Base-by-base conservation (phyloP, 768 basidiomycete species). In the Naematelia encephala region DNA sequence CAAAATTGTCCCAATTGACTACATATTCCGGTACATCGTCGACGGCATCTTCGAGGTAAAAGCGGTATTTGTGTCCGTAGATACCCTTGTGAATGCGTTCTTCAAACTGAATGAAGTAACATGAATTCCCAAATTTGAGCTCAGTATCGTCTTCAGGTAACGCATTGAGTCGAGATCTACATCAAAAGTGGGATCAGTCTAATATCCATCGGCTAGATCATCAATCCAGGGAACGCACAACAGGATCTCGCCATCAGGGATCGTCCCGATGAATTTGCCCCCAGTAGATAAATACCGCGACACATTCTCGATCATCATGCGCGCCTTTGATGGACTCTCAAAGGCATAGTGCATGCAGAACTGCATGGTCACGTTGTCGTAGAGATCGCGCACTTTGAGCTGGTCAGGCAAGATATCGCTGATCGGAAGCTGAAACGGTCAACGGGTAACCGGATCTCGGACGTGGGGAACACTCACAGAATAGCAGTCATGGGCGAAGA, bases 331-430 rank as follows among this genome's bases (percentile, higher is more conserved):
- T 27, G 85, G 83, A n/a, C 83, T 87, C 77, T 98, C 92, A 75
- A 99, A 98, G 5, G 96, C 96, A 72, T 99, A 98, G 76, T 99
- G 96, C 90, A 99, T 97, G 78, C 96, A 98, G 76, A 99, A 99
- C 74, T 99, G 96, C 91, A 97, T 90, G 1, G 91, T 90, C 4
- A 98, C 91, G 57, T 91, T 90, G 71, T 98, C 96, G 72, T 96
- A 96, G 4, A 86, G 86, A 27, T 82, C 81, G 0, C 79, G 80
- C 23, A 90, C 30, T 27, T 57, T 82, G 61, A 82, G 79, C 16
- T 82, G 81, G 1, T 83, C 83, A 2, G 86, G 78, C 50, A 97
- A 83, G n/a, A 81, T 86, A 50, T 83, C 83, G 16, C 84, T 81
- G 39, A 98, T 80, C 2, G 87, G 80, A 63, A 87, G 82, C 79